Conservation (phyloP, 495 filamentous ascomycete species). For the Penicillium fimorum region DNA sequence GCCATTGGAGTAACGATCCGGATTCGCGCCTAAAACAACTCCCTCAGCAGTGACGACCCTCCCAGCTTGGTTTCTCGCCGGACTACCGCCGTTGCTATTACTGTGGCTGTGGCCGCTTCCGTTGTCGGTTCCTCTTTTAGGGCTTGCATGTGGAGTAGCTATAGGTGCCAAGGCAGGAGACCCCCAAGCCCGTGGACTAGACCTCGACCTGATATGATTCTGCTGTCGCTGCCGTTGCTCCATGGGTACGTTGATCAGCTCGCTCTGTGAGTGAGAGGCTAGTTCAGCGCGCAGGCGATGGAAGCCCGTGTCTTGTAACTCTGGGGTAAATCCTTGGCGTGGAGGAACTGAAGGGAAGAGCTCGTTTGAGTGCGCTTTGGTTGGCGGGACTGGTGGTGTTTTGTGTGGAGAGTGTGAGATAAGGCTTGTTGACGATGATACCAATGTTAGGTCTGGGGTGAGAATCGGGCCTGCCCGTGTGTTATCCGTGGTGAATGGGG, state of each 20-base stretch:
- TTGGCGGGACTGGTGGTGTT: slow-evolving; percentile 4
- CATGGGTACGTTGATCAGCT: slow-evolving; percentile 36
- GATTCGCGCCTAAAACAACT: slow-evolving; percentile 31
- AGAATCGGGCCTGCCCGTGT: background rate
- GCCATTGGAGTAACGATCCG: slow-evolving; percentile 21
- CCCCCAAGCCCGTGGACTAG: background rate
- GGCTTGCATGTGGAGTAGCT: background rate
- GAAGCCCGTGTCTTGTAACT: slow-evolving; percentile 38
- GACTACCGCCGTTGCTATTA: background rate
- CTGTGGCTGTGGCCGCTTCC: background rate
- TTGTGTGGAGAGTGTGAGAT: slow-evolving; percentile 1
- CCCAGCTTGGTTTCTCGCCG: background rate
- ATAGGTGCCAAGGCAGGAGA: background rate
- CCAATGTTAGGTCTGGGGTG: background rate
- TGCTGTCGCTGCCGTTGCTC: slow-evolving; percentile 14
- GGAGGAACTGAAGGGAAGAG: slow-evolving; percentile 12
- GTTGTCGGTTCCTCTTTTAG: background rate
- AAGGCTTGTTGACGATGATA: slow-evolving; percentile 1
- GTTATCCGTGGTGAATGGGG: background rate
- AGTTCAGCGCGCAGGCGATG: slow-evolving; percentile 33
- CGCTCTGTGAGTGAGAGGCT: slow-evolving; percentile 23
- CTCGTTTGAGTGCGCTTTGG: slow-evolving; percentile 5
- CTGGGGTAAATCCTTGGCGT: slow-evolving; percentile 14
- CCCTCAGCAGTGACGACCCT: slow-evolving; percentile 30
- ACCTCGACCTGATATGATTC: background rate